These are phyloP conservation scores for Amanita thiersii DNA, from an alignment of 768 basidiomycete genomes.

Conservation along the genomic window DNA sequence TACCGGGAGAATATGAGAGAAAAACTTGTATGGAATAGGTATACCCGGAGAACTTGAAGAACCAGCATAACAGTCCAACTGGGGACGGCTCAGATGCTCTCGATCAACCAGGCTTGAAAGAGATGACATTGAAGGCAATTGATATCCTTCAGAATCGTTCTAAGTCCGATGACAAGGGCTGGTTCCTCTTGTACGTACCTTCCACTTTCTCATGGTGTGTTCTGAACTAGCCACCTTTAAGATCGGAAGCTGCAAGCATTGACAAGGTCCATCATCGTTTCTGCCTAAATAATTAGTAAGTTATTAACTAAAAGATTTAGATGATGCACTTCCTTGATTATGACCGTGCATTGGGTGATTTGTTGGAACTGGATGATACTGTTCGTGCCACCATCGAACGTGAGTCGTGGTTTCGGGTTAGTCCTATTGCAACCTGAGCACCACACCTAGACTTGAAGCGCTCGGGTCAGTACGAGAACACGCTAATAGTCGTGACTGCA, in stretches of 20 bases:
- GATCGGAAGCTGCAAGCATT: constrained; percentile 37
- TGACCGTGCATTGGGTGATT: constrained; percentile 36
- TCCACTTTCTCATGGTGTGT: too few relatives aligned
- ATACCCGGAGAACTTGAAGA: constrained; percentile 26
- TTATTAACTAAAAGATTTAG: constrained; percentile 13
- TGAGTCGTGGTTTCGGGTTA: constrained; percentile 13
- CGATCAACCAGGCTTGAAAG: constrained; percentile 37
- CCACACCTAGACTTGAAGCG: constrained; percentile 26
- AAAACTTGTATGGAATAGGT: constrained; percentile 15
- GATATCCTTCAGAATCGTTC: constrained; percentile 31
- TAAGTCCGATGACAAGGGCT: constrained; percentile 26
- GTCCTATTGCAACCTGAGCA: neutral
- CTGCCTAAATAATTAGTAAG: neutral
- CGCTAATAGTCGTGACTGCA: constrained; percentile 36
- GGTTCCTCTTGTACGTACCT: constrained; percentile 46
- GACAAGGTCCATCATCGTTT: constrained; percentile 23
- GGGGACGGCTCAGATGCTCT: constrained; percentile 33
- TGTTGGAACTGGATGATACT: constrained; percentile 37
- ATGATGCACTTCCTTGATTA: constrained; percentile 42
- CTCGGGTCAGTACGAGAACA: constrained; percentile 33
- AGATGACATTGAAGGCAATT: constrained; percentile 39
- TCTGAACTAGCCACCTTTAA: too few relatives aligned
- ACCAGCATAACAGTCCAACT: constrained; percentile 28
- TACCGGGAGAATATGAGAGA: neutral
- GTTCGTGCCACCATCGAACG: constrained; percentile 32